These are phyloP conservation scores for Boletus sp. DNA, from an alignment of 768 basidiomycete species.

Conservation along the genomic window DNA sequence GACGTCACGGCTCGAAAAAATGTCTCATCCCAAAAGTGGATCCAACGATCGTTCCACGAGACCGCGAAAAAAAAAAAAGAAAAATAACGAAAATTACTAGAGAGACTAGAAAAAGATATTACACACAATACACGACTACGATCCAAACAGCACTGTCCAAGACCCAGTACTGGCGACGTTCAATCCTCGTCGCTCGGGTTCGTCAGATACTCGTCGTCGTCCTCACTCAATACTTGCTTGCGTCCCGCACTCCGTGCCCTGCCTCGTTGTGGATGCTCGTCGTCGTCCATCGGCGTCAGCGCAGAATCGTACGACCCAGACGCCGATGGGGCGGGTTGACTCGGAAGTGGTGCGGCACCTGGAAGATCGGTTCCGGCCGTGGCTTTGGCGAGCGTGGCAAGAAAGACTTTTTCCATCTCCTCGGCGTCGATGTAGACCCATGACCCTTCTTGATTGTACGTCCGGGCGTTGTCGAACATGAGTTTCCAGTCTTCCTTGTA, in stretches of 20 bases:
- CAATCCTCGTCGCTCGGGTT: constrained; percentile 70
- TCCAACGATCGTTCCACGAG: too few species aligned
- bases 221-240: constrained; percentile 75
- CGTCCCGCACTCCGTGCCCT: constrained; percentile 59
- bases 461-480: constrained; percentile 93
- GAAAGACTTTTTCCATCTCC: constrained; percentile 90
- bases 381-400: constrained; percentile 61
- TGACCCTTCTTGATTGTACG: constrained; percentile 92
- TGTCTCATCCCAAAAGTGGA: too few species aligned
- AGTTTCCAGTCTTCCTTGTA: constrained; percentile 81
- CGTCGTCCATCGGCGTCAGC: constrained; percentile 80
- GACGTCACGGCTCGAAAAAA: too few species aligned
- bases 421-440: constrained; percentile 95
- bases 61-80: too few species aligned
- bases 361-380: constrained; percentile 72
- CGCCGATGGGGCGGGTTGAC: constrained; percentile 31
- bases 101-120: neutral
- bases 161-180: neutral
- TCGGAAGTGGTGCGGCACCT: constrained; percentile 52
- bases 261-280: constrained; percentile 59
- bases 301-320: constrained; percentile 61
- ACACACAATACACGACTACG: constrained; percentile 17
- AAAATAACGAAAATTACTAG: too few species aligned
- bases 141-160: too few species aligned
- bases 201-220: constrained; percentile 63